These are phyloP conservation scores for Groenewaldozyma auringiensis DNA, from an alignment of 1,139 yeast species.

Conservation along the genomic window DNA sequence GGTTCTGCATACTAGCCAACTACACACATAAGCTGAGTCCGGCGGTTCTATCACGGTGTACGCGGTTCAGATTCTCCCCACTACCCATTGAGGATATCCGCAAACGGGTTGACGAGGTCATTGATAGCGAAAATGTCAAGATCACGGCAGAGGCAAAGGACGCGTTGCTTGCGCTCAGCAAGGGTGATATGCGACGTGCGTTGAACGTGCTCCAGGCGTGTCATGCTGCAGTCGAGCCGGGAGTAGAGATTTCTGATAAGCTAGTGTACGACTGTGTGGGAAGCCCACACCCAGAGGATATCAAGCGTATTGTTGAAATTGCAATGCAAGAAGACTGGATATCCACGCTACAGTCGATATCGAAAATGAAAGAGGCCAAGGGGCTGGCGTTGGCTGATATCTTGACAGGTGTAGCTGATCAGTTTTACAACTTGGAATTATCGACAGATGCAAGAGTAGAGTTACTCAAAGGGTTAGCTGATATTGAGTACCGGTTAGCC, in stretches of 20 bases:
- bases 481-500: conserved; percentile 83
- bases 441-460: conserved; percentile 52
- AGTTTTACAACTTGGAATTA: conserved; percentile 60
- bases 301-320: conserved; percentile 65
- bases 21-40: conserved; percentile 95
- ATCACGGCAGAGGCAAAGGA: conserved; percentile 52
- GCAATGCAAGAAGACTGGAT: conserved; percentile 86
- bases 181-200: conserved; percentile 96
- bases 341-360: conserved; percentile 60
- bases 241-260: conserved; percentile 45
- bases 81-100: conserved; percentile 58
- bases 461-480: conserved; percentile 64
- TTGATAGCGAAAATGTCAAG: conserved; percentile 55
- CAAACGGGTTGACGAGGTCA: conserved; percentile 59
- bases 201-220: conserved; percentile 93
- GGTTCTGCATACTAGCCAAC: conserved; percentile 94
- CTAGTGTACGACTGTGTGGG: conserved; percentile 94
- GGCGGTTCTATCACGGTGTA: conserved; percentile 88
- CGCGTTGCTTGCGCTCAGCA: conserved; percentile 61
- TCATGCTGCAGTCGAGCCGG: conserved; percentile 41
- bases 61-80: conserved; percentile 89
- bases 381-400: conserved; percentile 90
- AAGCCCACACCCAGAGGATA: conserved; percentile 84
- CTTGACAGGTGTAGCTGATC: conserved; percentile 64
- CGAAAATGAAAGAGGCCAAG: conserved; percentile 53